A percentile compares a stretch with the other conserved stretches of the same genome.
Conservation (phyloP, 192 early-diverging fungal genomes). For the Pilobolus umbonatus region DNA sequence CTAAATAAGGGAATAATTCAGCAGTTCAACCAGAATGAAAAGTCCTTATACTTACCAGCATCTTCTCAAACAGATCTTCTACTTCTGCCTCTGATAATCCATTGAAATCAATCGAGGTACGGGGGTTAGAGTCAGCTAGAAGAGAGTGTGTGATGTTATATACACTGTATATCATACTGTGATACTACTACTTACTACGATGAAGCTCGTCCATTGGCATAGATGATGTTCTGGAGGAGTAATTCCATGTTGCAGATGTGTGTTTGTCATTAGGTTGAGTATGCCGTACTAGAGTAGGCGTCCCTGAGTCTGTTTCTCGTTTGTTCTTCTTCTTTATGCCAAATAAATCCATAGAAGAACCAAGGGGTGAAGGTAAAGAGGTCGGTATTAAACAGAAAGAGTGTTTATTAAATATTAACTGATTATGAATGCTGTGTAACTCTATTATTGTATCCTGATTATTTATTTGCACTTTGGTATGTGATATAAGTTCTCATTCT, state of each 20-base stretch:
- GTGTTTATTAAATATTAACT: not conserved
- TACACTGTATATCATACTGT: not conserved
- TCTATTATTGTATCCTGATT: not conserved
- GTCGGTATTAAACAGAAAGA: not conserved
- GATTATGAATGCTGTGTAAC: not conserved
- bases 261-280: no score
- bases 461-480: no score
- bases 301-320: not conserved
- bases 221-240: constrained; percentile 11
- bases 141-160: not conserved
- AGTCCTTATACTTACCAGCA: constrained; percentile 41
- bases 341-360: constrained; percentile 15
- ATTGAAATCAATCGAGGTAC: constrained; percentile 6
- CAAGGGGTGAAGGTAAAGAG: constrained; percentile 1
- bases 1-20: constrained; percentile 26
- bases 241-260: no score
- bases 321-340: constrained; percentile 14
- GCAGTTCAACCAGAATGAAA: not conserved
- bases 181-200: constrained; percentile 4
- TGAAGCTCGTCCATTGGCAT: constrained; percentile 12
- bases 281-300: not conserved
- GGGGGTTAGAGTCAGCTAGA: not conserved
- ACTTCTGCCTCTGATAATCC: constrained; percentile 43
- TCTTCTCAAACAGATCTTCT: constrained; percentile 49
- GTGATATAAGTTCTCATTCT: not conserved